Percentiles rank a stretch among this genome's conserved stretches.
These are phyloP conservation scores for Myriangium duriaei DNA, from an alignment of 2,329 filamentous ascomycete species.

Conservation along the genomic window DNA sequence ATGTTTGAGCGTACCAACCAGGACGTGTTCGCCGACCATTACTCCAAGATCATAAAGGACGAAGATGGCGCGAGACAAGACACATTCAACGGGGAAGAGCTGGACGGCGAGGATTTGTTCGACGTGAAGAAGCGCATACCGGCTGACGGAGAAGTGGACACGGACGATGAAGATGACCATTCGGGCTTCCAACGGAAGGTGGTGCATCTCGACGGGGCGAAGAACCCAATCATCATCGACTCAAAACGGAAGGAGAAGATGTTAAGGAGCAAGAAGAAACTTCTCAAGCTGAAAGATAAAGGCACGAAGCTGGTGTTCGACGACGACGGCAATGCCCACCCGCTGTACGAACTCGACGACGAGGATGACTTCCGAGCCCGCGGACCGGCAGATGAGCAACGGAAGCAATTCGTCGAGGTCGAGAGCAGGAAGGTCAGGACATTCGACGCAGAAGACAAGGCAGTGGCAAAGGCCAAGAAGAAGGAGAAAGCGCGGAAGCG, in stretches of 20 bases:
- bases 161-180: conserved; percentile 32
- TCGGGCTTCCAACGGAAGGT: conserved; percentile 39
- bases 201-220: conserved; percentile 52
- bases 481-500: conserved; percentile 62
- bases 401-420: conserved; percentile 62
- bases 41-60: conserved; percentile 67
- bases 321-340: conserved; percentile 75
- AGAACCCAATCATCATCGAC: conserved; percentile 68
- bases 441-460: conserved; percentile 75
- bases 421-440: conserved; percentile 59
- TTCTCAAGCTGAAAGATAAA: conserved; percentile 79
- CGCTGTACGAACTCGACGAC: conserved; percentile 76
- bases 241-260: conserved; percentile 92
- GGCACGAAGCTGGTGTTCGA: conserved; percentile 82
- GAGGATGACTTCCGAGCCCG: conserved; percentile 67
- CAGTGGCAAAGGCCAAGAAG: conserved; percentile 62
- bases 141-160: conserved; percentile 26
- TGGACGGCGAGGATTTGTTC: conserved; percentile 60
- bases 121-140: conserved; percentile 78
- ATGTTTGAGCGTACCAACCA: conserved; percentile 98
- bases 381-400: conserved; percentile 64
- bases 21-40: conserved; percentile 88
- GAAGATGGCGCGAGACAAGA: conserved; percentile 36
- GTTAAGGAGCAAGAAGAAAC: conserved; percentile 84
- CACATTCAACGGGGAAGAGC: conserved; percentile 23